These are phyloP conservation scores for Fonsecaea monophora DNA, from an alignment of 2,329 filamentous ascomycete genomes.

Conservation along the genomic window DNA sequence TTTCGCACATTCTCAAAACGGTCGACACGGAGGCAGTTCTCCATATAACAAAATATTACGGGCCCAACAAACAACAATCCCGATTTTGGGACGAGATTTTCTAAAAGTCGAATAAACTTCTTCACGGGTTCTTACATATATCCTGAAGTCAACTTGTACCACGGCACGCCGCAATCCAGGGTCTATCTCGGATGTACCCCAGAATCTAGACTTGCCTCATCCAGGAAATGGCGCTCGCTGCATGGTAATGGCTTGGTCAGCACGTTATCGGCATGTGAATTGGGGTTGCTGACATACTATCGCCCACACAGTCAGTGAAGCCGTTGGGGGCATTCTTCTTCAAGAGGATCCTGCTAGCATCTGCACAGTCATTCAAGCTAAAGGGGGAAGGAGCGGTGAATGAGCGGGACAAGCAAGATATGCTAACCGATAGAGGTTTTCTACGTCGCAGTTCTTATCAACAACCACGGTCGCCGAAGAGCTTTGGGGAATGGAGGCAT, in stretches of 20 bases:
- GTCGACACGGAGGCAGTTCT: too few species aligned
- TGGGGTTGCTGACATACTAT: constrained; percentile 21
- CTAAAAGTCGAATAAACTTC: not conserved
- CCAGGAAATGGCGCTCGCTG: constrained; percentile 13
- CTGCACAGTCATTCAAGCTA: constrained; percentile 12
- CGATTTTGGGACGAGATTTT: not conserved
- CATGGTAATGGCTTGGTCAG: constrained; percentile 24
- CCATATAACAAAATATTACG: too few species aligned
- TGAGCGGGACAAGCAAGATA: not conserved
- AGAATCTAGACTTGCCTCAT: constrained; percentile 16
- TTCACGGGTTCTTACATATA: not conserved
- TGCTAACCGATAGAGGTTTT: constrained; percentile 1
- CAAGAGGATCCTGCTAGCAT: not conserved
- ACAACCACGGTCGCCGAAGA: not conserved
- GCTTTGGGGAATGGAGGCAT: not conserved
- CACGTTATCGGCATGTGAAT: constrained; percentile 17
- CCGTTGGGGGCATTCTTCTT: not conserved
- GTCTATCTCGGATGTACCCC: not conserved
- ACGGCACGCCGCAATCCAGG: not conserved
- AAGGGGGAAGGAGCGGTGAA: not conserved
- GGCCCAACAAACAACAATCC: not conserved
- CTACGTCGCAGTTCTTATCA: constrained; percentile 1
- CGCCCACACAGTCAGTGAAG: not conserved
- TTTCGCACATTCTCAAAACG: too few species aligned
- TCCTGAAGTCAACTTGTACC: constrained; percentile 5